A percentile compares a stretch with the other conserved stretches of the same genome.
These are phyloP conservation scores for Solanum arcanum DNA, from an alignment of 257 asterid genomes.

Conservation along the genomic window DNA sequence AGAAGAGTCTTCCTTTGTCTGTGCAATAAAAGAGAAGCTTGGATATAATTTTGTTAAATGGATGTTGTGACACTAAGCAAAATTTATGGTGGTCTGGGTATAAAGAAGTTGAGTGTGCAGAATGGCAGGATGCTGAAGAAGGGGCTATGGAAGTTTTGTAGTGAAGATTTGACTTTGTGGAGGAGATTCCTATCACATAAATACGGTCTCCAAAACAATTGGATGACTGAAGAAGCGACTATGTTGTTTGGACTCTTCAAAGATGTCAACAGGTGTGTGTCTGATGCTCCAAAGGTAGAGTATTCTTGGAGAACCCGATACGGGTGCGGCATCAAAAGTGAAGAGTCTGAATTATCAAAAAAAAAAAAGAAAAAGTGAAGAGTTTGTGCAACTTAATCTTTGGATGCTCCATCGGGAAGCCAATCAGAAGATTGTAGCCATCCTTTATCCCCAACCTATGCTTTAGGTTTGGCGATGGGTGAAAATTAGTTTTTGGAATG, in stretches of 20 bases:
- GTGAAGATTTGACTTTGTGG: neutral
- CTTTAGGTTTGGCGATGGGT: neutral
- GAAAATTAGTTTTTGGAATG: neutral
- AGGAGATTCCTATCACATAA: neutral
- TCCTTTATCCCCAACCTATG: neutral
- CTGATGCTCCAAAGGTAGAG: neutral
- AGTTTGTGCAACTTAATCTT: neutral
- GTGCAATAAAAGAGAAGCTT: neutral
- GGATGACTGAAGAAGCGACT: neutral
- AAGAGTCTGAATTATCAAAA: neutral
- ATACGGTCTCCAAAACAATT: too few relatives aligned
- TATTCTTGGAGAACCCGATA: neutral
- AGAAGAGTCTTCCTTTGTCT: neutral
- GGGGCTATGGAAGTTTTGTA: neutral
- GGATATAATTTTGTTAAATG: neutral
- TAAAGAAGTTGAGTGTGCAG: neutral
- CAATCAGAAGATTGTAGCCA: neutral
- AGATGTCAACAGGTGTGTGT: neutral
- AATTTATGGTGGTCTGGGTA: neutral
- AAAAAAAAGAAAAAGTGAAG: neutral
- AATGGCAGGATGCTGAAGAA: neutral
- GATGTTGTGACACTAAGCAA: neutral
- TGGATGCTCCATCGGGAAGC: neutral
- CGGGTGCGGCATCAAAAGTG: neutral
- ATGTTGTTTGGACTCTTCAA: neutral